Evolutionary conservation across 495 filamentous ascomycete species (phyloP), one percentile per base, ranked within the genome.

Genomic region (Rostrohypoxylon terebratum): DNA sequence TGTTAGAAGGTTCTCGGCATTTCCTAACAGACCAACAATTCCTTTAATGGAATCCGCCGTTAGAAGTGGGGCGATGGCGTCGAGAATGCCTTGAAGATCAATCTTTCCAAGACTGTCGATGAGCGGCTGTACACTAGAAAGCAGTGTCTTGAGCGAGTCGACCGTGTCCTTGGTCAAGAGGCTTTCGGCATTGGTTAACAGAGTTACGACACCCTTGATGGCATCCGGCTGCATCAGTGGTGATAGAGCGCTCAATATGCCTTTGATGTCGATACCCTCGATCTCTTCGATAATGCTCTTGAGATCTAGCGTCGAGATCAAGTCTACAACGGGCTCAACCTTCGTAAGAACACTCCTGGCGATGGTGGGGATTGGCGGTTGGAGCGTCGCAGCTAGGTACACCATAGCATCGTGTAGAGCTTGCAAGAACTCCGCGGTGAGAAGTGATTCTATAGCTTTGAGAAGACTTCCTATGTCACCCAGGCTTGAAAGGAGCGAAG

Each of bases 221-320:
- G 82, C 78, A 44, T 80, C 74, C 6, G 73, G 71, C 10, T 73
- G 74, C 38, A 85, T 74, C 2, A 85, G 75, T 18, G 78, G 78
- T 10, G 55, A 60, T 14, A 76, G 42, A 7, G 84, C 81, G 40
- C 70, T 68, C 8, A 87, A 63, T 42, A 81, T 75, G 66, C 79
- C 80, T 45, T 85, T 76, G 31, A 87, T 74, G 70, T 87, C 83
- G 50, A 83, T 81, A 45, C 74, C 75, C 66, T 76, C 69, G 53
- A 80, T 47, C 18, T 77, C 72, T 1, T 71, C 64, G 28, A 78
- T 34, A 20, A 81, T 67, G n/a, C 75, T 75, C 59, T 78, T 57
- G 34, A 81, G 69, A 36, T 79, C 76, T 9, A 81, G 55, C 38
- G 76, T 69, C 9, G 61, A 59, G 33, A 81, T 40, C 47, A 77